Base-by-base conservation (phyloP, 2,329 filamentous ascomycete genomes). In the Rosellinia necatrix region DNA sequence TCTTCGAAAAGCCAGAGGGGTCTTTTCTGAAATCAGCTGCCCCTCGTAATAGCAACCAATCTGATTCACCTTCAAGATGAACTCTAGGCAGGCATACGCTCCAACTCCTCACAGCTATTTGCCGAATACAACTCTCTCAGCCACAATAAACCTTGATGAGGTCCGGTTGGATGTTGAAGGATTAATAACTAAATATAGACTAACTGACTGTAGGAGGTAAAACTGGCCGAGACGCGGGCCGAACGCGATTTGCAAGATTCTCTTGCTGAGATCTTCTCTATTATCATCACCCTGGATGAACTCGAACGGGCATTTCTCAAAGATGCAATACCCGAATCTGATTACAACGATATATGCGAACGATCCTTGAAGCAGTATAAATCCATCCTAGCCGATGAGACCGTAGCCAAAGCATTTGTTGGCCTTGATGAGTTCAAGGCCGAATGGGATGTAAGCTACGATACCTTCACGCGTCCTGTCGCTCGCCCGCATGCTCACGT, bases 291-390 rank as follows among this genome's bases (percentile, higher is more conserved):
- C 0, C 80, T 99, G 3, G 94, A 99, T 71, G 92, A 96, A 62
- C 83, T 99, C 1, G 94, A 99, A 70, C 96, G 96, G 73, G 96
- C 93, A 0, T 99, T 96, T 70, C 84, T 99, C 34, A 96, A 96
- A 70, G 94, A 99, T 79, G 93, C 92, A 19, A 88, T 99, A 47
- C 85, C 89, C 5, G 94, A 97, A 74, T 81, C 82, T 49, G 93
- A 97, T 68, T 99, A 99, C 73, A 96, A 92, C 1, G 94, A 97
- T 70, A 96, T 94, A 63, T 99, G 96, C 79, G 90, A 92, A 70
- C 86, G 94, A 34, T 84, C 96, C 57, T 75, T 99, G 66, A 96
- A 96, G 75, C 94, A 99, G 76, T 99, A 99, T 80, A 96, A 93
- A 74, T 96, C 92, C 55, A 92, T 96, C 60, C 77, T 99, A 25